Base-by-base conservation (phyloP, 2,329 filamentous ascomycete genomes). In the Calonectria hongkongensis region DNA sequence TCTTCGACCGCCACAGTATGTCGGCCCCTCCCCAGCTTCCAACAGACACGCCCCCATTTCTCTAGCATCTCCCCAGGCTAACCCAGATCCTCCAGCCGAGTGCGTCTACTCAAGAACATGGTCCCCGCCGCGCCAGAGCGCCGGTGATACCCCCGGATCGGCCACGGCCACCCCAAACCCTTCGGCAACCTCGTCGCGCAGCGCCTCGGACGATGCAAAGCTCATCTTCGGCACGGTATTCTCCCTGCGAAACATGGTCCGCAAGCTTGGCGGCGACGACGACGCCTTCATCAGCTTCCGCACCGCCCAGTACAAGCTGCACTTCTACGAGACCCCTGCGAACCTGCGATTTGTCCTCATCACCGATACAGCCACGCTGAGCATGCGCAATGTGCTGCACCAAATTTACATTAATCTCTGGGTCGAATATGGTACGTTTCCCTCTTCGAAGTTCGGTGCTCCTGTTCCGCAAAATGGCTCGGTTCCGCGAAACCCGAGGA, bases 351-450 rank as follows among this genome's bases (percentile, higher is more conserved):
- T 98, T 82, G 95, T 98, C 82, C 95, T 99, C 93, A 89, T 98
- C 82, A 98, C 97, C 28, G 97, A 98, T 85, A 94, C 94, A 45
- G 94, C 92, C 77, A 94, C 95, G 71, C 91, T 94, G 77, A 98
- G 95, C 85, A 96, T 99, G 92, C 92, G 96, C 54, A 95, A 97
- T 79, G 96, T 98, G 27, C 86, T 99, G 81, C 96, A 99, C 83
- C 97, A 99, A 89, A 98, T 99, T 75, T 99, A 98, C 84, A 97
- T 98, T 71, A 98, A 98, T 83, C 90, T 98, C 28, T 99, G 97
- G 87, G 96, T 99, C 21, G 97, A 99, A 87, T 99, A 97, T 81
- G 93, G 94, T 95, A 84, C 72, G 89, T 86, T 18, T 15, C 15
- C 7, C 13, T 18, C 41, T 13, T 56, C 21, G 10, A 8, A 7